Evolutionary conservation across 176 grass and related monocot species (phyloP).

Genomic region (Thinopyrum elongatum): DNA sequence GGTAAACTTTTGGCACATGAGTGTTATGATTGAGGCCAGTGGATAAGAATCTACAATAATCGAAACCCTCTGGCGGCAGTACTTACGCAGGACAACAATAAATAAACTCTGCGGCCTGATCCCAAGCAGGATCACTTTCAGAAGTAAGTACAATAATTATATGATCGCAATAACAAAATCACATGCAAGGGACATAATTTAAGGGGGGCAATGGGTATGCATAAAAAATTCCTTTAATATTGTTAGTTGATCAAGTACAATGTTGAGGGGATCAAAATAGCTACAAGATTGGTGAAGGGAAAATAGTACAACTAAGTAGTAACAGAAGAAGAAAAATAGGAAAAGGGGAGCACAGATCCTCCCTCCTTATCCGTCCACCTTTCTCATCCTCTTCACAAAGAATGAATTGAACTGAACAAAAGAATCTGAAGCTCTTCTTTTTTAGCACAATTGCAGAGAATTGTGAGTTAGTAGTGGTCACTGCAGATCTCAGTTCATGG

Average conservation of each 20-base stretch:
- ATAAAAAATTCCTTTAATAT: slow-evolving; percentile 32
- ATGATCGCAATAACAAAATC: slow-evolving; percentile 11
- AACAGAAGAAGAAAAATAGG: background rate
- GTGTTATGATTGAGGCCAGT: slow-evolving; percentile 39
- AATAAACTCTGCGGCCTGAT: slow-evolving; percentile 33
- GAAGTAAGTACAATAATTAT: background rate
- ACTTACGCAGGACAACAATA: slow-evolving; percentile 29
- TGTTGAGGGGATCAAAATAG: slow-evolving; percentile 30
- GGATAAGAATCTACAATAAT: slow-evolving; percentile 50
- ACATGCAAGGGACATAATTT: slow-evolving; percentile 22
- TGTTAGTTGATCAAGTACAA: slow-evolving; percentile 57
- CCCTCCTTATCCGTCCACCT: slow-evolving; percentile 47
- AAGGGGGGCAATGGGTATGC: background rate
- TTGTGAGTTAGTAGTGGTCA: slow-evolving; percentile 52
- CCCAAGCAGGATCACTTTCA: slow-evolving; percentile 34
- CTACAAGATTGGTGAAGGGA: slow-evolving; percentile 49
- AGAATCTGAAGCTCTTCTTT: slow-evolving; percentile 52
- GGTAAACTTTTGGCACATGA: slow-evolving; percentile 52
- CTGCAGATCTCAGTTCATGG: slow-evolving; percentile 68
- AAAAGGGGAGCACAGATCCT: slow-evolving; percentile 36
- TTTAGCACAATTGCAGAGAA: slow-evolving; percentile 49
- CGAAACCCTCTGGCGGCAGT: slow-evolving; percentile 28
- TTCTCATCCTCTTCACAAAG: slow-evolving; percentile 44
- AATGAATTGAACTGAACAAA: slow-evolving; percentile 67
- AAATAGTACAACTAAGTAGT: slow-evolving; percentile 36